Conservation (phyloP, 2,329 filamentous ascomycete genomes). For the Epichloe aotearoae region DNA sequence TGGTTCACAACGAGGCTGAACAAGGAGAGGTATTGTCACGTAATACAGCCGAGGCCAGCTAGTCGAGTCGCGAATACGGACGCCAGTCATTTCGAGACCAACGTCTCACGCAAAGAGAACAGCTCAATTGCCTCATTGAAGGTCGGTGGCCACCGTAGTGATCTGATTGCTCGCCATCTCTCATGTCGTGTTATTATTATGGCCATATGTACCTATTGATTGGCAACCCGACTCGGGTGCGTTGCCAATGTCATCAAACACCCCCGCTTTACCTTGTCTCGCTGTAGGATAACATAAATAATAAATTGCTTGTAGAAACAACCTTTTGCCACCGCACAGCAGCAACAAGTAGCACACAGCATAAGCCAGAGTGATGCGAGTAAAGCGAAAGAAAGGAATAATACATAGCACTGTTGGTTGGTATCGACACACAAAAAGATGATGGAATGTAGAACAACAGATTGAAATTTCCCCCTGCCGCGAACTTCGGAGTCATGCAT, state of each 20-base stretch:
- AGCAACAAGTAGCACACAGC: neutral
- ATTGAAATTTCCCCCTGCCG: conserved; percentile 8
- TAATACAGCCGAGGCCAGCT: too few species aligned
- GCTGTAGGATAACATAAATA: neutral
- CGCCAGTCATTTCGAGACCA: neutral
- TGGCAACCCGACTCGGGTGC: neutral
- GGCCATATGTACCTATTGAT: neutral
- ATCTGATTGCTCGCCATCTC: neutral
- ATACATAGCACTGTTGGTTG: conserved; percentile 9
- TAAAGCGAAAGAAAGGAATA: neutral
- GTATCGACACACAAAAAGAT: conserved; percentile 10
- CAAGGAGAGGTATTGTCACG: too few species aligned
- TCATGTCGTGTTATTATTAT: neutral
- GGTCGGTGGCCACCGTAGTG: too few species aligned
- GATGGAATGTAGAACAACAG: conserved; percentile 5
- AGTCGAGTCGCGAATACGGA: neutral
- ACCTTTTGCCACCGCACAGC: neutral
- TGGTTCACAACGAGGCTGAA: too few species aligned
- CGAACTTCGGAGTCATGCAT: conserved; percentile 10
- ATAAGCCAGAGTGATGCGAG: conserved; percentile 3
- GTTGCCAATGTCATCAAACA: neutral
- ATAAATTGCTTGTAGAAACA: neutral
- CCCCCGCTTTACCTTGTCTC: conserved; percentile 1
- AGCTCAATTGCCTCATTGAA: neutral
- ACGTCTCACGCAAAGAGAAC: neutral